Evolutionary conservation across 2,329 filamentous ascomycete genomes (phyloP).

Genomic region (Monilinia polystroma): DNA sequence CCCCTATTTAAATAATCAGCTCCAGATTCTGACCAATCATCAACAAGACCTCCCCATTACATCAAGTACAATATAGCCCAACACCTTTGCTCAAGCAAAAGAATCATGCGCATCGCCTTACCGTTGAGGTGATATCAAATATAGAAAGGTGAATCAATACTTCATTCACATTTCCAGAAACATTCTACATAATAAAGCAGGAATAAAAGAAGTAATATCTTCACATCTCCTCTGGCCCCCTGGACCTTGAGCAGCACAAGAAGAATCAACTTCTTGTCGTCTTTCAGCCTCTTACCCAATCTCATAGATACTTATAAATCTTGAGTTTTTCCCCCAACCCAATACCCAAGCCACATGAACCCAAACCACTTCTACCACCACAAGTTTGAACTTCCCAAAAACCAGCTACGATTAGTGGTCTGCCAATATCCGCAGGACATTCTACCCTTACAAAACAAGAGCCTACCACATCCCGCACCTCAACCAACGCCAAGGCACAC

Average conservation of each 20-base stretch:
- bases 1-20: no score
- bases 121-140: not conserved
- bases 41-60: no score
- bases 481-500: no score
- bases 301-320: not conserved
- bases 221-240: not conserved
- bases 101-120: not conserved
- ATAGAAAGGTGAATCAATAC: not conserved
- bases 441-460: no score
- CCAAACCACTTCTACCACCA: not conserved
- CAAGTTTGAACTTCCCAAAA: not conserved
- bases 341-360: not conserved
- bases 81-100: not conserved
- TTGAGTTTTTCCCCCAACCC: not conserved
- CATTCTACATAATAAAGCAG: not conserved
- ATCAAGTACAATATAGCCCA: not conserved
- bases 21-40: no score
- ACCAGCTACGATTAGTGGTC: not conserved
- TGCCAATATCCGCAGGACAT: no score
- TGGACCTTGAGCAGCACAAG: not conserved
- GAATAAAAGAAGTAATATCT: not conserved
- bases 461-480: no score
- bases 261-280: not conserved
- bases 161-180: not conserved
- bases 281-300: not conserved